phyloP scores from a whole-genome alignment of 2,329 filamentous ascomycete species.

The Epichloe bromicola region DNA sequence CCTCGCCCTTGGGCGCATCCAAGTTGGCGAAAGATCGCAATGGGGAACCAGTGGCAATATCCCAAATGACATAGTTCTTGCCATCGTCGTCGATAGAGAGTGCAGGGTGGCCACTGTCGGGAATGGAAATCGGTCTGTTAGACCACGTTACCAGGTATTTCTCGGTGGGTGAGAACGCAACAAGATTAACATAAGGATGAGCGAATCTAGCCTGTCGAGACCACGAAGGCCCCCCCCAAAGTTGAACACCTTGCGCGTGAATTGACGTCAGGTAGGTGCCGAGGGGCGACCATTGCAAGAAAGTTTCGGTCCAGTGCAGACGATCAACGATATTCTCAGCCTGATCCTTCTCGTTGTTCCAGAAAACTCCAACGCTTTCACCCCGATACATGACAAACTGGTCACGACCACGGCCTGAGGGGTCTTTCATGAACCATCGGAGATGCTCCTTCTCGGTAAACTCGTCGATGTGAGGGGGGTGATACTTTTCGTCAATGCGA shows the following conservation, averaged over 20 bases:
- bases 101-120: conserved; percentile 74
- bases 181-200: conserved; percentile 87
- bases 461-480: conserved; percentile 69
- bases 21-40: conserved; percentile 88
- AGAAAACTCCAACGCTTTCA: conserved; percentile 88
- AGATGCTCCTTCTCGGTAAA: conserved; percentile 92
- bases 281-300: conserved; percentile 93
- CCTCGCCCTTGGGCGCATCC: conserved; percentile 51
- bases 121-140: conserved; percentile 80
- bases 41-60: conserved; percentile 77
- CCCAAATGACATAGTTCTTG: conserved; percentile 99
- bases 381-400: conserved; percentile 92
- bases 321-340: conserved; percentile 86
- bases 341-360: conserved; percentile 91
- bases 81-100: conserved; percentile 87
- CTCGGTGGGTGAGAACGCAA: conserved; percentile 89
- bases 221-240: conserved; percentile 90
- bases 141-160: conserved; percentile 96
- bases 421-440: conserved; percentile 82
- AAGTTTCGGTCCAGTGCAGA: conserved; percentile 94
- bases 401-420: conserved; percentile 67
- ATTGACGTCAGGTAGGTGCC: conserved; percentile 92
- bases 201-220: conserved; percentile 83
- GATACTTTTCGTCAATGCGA: conserved; percentile 83
- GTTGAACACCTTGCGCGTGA: conserved; percentile 89